phyloP scores from a whole-genome alignment of 2,329 filamentous ascomycete genomes.

The Lasiodiplodia sp. region DNA sequence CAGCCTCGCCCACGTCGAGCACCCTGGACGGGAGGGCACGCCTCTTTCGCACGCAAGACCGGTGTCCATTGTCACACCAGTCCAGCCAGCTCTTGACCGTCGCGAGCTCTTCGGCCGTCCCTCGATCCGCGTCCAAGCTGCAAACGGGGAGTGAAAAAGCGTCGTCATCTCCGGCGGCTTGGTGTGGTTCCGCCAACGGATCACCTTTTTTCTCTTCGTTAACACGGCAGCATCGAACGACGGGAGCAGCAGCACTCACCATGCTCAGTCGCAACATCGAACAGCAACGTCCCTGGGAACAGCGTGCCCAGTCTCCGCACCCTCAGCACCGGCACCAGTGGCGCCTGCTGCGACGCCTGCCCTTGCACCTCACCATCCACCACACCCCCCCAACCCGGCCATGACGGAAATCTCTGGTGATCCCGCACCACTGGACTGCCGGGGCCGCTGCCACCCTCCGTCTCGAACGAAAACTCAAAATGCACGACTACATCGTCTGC shows the following conservation, averaged over 20 bases:
- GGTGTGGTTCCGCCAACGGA: conserved; percentile 9
- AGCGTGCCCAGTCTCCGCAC: conserved; percentile 13
- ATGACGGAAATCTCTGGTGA: neutral
- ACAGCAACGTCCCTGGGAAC: conserved; percentile 24
- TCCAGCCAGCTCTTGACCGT: conserved; percentile 19
- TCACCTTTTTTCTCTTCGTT: conserved; percentile 11
- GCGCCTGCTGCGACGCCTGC: neutral
- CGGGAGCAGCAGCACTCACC: neutral
- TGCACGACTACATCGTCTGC: conserved; percentile 1
- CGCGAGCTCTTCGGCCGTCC: conserved; percentile 5
- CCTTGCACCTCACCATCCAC: neutral
- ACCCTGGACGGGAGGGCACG: conserved; percentile 21
- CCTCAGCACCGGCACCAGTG: conserved; percentile 6
- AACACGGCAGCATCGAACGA: neutral
- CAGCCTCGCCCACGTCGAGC: conserved; percentile 1
- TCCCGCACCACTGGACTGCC: neutral
- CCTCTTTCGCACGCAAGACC: conserved; percentile 1
- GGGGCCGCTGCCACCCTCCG: neutral
- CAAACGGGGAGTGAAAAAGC: conserved; percentile 7
- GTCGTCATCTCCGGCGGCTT: neutral
- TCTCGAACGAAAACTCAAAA: conserved; percentile 16
- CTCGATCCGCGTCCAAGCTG: conserved; percentile 17
- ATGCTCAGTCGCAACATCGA: conserved; percentile 23
- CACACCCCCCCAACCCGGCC: neutral
- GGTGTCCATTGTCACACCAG: conserved; percentile 21